Percentiles rank a stretch among this genome's conserved stretches.
Evolutionary conservation across 768 basidiomycete genomes (phyloP).

Genomic region (Lyophyllum shimeji): DNA sequence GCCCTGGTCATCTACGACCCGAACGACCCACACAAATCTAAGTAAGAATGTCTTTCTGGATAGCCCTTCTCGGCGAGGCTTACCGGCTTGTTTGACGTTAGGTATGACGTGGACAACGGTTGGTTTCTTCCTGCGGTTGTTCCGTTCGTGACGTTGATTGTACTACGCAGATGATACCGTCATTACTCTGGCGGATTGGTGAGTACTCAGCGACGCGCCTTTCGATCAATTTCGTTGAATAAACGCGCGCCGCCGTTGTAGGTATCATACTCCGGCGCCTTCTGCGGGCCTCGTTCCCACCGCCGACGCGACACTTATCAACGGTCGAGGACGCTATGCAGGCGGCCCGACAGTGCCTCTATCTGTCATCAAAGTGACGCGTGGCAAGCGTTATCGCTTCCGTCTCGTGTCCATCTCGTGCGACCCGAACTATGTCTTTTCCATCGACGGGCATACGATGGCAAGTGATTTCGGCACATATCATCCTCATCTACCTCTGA

Average conservation of each 20-base stretch:
- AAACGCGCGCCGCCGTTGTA: constrained; percentile 7
- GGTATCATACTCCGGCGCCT: constrained; percentile 34
- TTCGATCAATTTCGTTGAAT: not conserved
- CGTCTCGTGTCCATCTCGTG: constrained; percentile 54
- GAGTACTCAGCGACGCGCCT: not conserved
- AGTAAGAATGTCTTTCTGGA: not conserved
- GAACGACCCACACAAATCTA: not conserved
- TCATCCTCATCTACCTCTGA: constrained; percentile 5
- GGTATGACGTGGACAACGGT: not conserved
- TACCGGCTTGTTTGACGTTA: not conserved
- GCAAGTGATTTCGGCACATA: constrained; percentile 16
- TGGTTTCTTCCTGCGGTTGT: not conserved
- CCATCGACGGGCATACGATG: constrained; percentile 40
- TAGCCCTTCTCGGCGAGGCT: too few relatives aligned
- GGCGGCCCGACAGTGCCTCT: constrained; percentile 40
- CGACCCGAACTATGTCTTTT: constrained; percentile 41
- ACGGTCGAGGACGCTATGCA: constrained; percentile 47
- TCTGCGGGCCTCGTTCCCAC: constrained; percentile 18
- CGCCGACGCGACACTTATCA: constrained; percentile 47
- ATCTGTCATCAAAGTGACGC: constrained; percentile 43
- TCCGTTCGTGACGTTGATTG: not conserved
- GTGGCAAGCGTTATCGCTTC: constrained; percentile 49
- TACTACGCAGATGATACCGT: not conserved
- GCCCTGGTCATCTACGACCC: not conserved
- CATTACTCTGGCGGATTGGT: constrained; percentile 3